phyloP scores from a whole-genome alignment of 768 basidiomycete genomes.

The Infundibulicybe gibba region DNA sequence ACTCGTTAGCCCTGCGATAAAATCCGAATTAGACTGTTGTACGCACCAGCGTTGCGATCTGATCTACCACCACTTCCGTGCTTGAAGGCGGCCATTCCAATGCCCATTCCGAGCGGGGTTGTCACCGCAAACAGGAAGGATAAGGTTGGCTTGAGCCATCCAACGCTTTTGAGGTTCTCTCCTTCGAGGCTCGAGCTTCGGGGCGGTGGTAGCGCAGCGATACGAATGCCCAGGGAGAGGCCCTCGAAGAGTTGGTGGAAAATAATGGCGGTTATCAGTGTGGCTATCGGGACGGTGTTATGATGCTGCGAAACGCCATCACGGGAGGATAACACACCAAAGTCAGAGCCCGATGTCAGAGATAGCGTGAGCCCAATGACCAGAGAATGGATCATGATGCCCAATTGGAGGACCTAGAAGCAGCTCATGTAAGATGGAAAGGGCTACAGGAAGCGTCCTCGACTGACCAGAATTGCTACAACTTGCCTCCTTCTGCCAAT shows the following conservation, averaged over 20 bases:
- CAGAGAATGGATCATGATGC: conserved; percentile 84
- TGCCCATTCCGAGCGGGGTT: conserved; percentile 63
- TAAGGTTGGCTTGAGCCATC: conserved; percentile 50
- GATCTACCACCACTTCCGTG: conserved; percentile 20
- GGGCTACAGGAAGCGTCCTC: not conserved
- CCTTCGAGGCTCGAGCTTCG: not conserved
- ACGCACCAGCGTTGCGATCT: conserved; percentile 13
- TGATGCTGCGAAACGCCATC: not conserved
- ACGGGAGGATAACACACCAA: conserved; percentile 43
- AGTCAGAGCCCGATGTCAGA: conserved; percentile 65
- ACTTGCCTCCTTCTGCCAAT: conserved; percentile 62
- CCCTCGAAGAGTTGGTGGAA: conserved; percentile 89
- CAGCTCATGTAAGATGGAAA: not conserved
- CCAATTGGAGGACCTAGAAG: conserved; percentile 68
- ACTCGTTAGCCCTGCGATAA: conserved; percentile 2
- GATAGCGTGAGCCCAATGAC: conserved; percentile 78
- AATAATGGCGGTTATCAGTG: conserved; percentile 67
- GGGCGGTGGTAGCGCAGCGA: conserved; percentile 57
- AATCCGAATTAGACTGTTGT: conserved; percentile 11
- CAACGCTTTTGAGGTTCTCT: conserved; percentile 1
- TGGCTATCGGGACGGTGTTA: conserved; percentile 35
- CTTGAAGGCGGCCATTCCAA: conserved; percentile 50
- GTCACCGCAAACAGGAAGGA: conserved; percentile 69
- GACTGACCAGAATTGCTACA: conserved; percentile 67
- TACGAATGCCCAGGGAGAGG: conserved; percentile 77